Base-by-base conservation (phyloP, 495 filamentous ascomycete species). In the Sabuloglossum arenarium region DNA sequence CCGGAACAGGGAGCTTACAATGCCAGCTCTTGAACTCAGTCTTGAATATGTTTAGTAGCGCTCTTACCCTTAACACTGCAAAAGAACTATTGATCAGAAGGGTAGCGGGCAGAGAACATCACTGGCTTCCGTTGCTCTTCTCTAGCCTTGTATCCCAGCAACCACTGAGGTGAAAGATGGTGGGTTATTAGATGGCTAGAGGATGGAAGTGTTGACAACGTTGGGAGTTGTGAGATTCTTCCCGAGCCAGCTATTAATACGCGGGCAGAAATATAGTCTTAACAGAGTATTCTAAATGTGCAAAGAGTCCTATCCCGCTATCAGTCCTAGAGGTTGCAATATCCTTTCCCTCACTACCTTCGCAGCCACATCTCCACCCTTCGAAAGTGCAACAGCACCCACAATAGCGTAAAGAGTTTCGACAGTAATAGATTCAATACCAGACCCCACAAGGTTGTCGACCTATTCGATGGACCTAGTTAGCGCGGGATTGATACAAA, bases 301-400 rank as follows among this genome's bases (percentile, higher is more conserved):
- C 23, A 54, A 57, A 37, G 34, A 37, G 16, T 14, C 16, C 16
- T 14, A 37, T 2, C 34, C 34, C 12, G 16, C 34, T 14, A 37
- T 14, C 12, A 37, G 16, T n/a, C 57, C 57, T 1, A 59, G 30
- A 21, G 57, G 57, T 3, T 30, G 12, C 61, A 98, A 67, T 63
- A 98, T 81, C 68, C 79, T 81, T 57, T 95, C 84, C 63, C 75
- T 77, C 19, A 83, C 79, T 57, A 91, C 69, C 66, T 76, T 71
- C 56, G 80, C 81, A 51, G 93, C 90, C 56, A 82, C 72, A 50
- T 81, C 78, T 50, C 85, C 86, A 28, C 91, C 91, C 60, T 82
- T 81, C 67, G 94, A 85, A 58, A 97, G 68, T 10, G 88, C 79
- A 56, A 97, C 67, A 25, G 93, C 91, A 25, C 91, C 91, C 37